A percentile compares a stretch with the other conserved stretches of the same genome.
phyloP scores from a whole-genome alignment of 2,329 filamentous ascomycete species.

The Fusarium concolor region DNA sequence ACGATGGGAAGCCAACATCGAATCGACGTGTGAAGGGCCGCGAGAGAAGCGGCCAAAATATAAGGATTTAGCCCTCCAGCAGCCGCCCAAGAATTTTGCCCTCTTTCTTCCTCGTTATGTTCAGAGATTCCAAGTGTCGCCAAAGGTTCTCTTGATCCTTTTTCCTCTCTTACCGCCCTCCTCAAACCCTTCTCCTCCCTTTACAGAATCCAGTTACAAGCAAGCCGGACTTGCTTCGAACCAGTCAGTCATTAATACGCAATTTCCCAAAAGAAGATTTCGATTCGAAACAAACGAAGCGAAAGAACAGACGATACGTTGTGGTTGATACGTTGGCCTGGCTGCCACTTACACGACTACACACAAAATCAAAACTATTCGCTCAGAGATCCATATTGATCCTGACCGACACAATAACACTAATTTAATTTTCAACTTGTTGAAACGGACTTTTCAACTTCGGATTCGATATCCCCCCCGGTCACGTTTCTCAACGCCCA shows the following conservation, averaged over 20 bases:
- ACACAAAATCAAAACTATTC: conserved; percentile 27
- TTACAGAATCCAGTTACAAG: conserved; percentile 56
- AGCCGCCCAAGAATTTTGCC: conserved; percentile 55
- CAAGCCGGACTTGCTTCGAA: conserved; percentile 72
- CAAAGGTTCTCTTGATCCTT: conserved; percentile 56
- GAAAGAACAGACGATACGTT: conserved; percentile 29
- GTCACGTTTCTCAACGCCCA: conserved; percentile 41
- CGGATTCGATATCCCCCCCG: conserved; percentile 36
- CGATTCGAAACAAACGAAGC: conserved; percentile 37
- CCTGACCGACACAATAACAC: conserved; percentile 42
- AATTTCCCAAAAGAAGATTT: conserved; percentile 35
- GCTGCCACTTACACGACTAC: conserved; percentile 43
- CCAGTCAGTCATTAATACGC: conserved; percentile 59
- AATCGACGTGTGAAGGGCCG: conserved; percentile 51
- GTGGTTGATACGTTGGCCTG: conserved; percentile 47
- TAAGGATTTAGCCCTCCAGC: conserved; percentile 67
- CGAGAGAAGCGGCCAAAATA: conserved; percentile 63
- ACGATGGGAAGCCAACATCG: conserved; percentile 42
- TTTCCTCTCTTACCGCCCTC: conserved; percentile 51
- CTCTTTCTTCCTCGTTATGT: conserved; percentile 55
- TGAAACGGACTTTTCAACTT: conserved; percentile 42
- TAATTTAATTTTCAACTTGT: conserved; percentile 49
- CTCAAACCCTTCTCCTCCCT: conserved; percentile 50
- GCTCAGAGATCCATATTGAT: conserved; percentile 44
- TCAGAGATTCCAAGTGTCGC: conserved; percentile 64